Evolutionary conservation across 164 flowering plant species (phyloP).

Genomic region (Annona cherimola): DNA sequence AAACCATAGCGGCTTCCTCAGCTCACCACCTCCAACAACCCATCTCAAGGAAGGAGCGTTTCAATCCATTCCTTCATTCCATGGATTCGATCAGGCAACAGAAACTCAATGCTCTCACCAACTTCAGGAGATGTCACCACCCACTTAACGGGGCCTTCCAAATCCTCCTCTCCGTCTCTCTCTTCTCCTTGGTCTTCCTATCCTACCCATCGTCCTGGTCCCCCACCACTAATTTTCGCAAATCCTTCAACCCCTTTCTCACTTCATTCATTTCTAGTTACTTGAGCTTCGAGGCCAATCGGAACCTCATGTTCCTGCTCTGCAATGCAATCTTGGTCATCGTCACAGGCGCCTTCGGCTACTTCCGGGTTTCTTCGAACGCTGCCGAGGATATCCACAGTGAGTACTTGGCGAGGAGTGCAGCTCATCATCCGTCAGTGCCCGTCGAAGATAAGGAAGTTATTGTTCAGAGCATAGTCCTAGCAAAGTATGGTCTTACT

Average conservation of each 20-base stretch:
- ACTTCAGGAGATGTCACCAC: neutral
- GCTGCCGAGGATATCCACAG: neutral
- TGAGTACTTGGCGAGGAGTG: neutral
- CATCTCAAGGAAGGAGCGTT: no score
- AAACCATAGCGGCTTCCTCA: no score
- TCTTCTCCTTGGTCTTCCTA: neutral
- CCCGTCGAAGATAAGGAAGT: neutral
- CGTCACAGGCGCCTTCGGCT: conserved; percentile 19
- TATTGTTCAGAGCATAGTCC: neutral
- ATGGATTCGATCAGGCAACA: neutral
- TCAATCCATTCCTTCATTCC: neutral
- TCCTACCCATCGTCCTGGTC: neutral
- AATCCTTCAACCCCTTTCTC: conserved; percentile 18
- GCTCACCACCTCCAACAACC: no score
- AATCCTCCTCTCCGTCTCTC: neutral
- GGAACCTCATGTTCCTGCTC: conserved; percentile 52
- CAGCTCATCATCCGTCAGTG: neutral
- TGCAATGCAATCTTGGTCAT: conserved; percentile 54
- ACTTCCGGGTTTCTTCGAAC: neutral
- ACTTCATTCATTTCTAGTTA: conserved; percentile 13
- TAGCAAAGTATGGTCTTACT: neutral
- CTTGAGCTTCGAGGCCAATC: conserved; percentile 13
- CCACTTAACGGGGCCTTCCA: neutral
- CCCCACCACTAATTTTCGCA: neutral
- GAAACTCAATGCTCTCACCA: neutral